Conservation (phyloP, 805 yeast species). For the Saturnispora halmiae region DNA sequence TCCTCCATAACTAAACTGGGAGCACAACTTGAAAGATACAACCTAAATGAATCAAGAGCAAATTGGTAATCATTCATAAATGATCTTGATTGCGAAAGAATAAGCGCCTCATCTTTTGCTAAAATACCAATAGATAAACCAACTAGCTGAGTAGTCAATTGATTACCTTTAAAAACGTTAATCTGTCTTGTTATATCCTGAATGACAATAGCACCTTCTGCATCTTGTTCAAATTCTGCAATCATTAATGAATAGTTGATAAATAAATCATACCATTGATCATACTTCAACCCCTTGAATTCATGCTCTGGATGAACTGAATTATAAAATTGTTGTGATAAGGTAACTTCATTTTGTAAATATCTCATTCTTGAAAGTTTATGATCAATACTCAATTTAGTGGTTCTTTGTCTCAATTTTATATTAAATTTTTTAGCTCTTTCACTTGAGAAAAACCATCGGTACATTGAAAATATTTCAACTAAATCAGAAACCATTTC, state of each 20-base stretch:
- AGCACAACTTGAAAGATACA: slow-evolving; percentile 51
- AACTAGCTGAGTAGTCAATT: slow-evolving; percentile 52
- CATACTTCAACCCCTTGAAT: slow-evolving; percentile 68
- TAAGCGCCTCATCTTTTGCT: slow-evolving; percentile 41
- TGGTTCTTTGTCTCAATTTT: slow-evolving; percentile 52
- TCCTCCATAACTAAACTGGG: slow-evolving; percentile 19
- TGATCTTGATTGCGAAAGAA: slow-evolving; percentile 50
- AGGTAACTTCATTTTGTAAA: slow-evolving; percentile 48
- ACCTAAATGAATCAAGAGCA: slow-evolving; percentile 53
- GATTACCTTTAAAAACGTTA: slow-evolving; percentile 63
- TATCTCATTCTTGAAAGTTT: slow-evolving; percentile 59
- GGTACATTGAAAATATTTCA: slow-evolving; percentile 70
- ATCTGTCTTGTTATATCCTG: slow-evolving; percentile 69
- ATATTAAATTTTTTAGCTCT: slow-evolving; percentile 63
- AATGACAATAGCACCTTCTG: slow-evolving; percentile 58
- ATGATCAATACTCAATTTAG: slow-evolving; percentile 61
- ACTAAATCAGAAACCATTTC: slow-evolving; percentile 74
- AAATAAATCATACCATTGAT: slow-evolving; percentile 78
- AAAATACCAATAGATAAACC: slow-evolving; percentile 47
- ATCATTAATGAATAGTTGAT: slow-evolving; percentile 68
- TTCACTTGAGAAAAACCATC: slow-evolving; percentile 72
- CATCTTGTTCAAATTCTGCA: slow-evolving; percentile 44
- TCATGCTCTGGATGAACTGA: slow-evolving; percentile 39
- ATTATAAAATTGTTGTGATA: slow-evolving; percentile 22
- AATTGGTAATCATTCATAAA: slow-evolving; percentile 67